Base-by-base conservation (phyloP, 1,139 yeast species). In the Zygotorulaspora mrakii region DNA sequence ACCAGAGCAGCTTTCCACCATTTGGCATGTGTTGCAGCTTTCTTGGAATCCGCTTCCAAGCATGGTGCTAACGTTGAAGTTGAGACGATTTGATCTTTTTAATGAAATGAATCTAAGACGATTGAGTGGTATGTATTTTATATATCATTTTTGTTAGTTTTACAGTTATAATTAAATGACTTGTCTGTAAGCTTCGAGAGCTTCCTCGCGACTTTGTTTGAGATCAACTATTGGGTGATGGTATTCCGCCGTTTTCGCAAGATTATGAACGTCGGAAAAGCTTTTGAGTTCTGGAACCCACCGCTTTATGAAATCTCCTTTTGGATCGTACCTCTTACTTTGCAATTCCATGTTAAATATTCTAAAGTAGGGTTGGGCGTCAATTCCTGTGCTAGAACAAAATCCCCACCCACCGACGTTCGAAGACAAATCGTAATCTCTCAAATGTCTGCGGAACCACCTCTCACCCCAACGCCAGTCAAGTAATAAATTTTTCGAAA, bases 1-100 rank as follows among this genome's bases (percentile, higher is more conserved):
- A 94, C 95, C 16, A 79, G 76, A 48, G 73, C 70, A 47, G 88
- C 94, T 8, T 88, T 83, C 78, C 96, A 88, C 64, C 96, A 89
- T 62, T 77, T 88, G 64, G 95, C 96, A 7, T 76, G 86, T 53
- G 77, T 89, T 44, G 94, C 77, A 40, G 96, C 96, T 30, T 84
- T 86, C 47, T 65, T 89, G 33, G 81, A 82, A 48, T 81, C 94
- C 44, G 76, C 88, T 28, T 61, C 71, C 31, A 66, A 71, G 35
- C 68, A 70, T 40, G 95, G 95, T 50, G 64, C 68, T 40, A 65
- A 74, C 30, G 80, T 80, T 22, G 62, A 62, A 41, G 83, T 86
- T 23, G 71, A 64, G 40, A 39, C 27, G 17, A 13, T 24, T 20
- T 39, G 11, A 33, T 5, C n/a, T 14, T 16, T 6, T 16, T 28